Conservation (phyloP, 2,329 filamentous ascomycete genomes). For the Alternaria arborescens region DNA sequence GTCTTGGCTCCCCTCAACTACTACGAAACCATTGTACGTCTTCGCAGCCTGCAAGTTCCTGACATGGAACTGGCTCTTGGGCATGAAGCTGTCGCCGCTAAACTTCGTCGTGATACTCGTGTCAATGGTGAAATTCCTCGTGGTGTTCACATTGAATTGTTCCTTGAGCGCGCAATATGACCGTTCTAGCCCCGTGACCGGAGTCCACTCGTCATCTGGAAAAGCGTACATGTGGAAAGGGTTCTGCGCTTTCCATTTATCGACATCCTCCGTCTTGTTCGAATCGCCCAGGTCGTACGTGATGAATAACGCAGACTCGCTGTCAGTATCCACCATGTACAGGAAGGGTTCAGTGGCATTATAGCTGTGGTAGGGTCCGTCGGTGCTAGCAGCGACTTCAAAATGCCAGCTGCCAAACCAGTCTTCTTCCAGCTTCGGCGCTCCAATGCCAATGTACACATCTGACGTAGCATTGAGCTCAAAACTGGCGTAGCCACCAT, state of each 20-base stretch:
- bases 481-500: constrained; percentile 74
- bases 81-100: constrained; percentile 63
- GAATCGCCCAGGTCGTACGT: constrained; percentile 74
- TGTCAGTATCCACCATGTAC: constrained; percentile 86
- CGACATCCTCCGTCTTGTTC: constrained; percentile 58
- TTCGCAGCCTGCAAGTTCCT: constrained; percentile 76
- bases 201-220: constrained; percentile 64
- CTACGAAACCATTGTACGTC: constrained; percentile 76
- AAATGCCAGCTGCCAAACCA: constrained; percentile 77
- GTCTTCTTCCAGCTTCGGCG: constrained; percentile 68
- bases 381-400: constrained; percentile 82
- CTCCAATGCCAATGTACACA: constrained; percentile 79
- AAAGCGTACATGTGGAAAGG: constrained; percentile 80
- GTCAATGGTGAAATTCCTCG: constrained; percentile 62
- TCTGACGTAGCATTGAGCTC: constrained; percentile 69
- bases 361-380: constrained; percentile 76
- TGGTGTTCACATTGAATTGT: constrained; percentile 70
- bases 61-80: constrained; percentile 89
- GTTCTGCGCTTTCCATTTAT: constrained; percentile 63
- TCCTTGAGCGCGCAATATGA: constrained; percentile 84
- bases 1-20: constrained; percentile 65
- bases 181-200: constrained; percentile 73
- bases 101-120: constrained; percentile 75
- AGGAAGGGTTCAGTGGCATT: constrained; percentile 67
- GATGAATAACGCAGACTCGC: constrained; percentile 77